A percentile compares a stretch with the other conserved stretches of the same genome.
Conservation (phyloP, 768 basidiomycete species). For the Xerocomellus intermedius region DNA sequence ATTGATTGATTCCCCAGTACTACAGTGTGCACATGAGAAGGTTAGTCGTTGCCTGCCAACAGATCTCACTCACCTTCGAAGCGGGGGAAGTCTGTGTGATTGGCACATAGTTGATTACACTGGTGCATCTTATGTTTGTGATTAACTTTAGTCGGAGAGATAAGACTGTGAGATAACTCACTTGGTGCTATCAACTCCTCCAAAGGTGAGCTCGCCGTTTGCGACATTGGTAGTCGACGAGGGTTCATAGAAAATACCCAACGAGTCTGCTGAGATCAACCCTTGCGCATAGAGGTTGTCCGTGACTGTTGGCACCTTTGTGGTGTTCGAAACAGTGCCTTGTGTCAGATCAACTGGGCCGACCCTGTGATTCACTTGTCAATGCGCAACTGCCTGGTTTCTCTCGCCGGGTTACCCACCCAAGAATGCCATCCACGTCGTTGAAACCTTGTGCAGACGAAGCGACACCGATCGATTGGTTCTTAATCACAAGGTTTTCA, state of each 20-base stretch:
- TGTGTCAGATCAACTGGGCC: constrained; percentile 51
- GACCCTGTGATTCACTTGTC: constrained; percentile 31
- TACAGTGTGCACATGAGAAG: constrained; percentile 4
- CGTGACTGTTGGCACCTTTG: constrained; percentile 52
- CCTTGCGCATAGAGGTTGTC: constrained; percentile 51
- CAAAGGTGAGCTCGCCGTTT: constrained; percentile 59
- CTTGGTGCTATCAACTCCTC: constrained; percentile 49
- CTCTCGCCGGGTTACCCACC: constrained; percentile 27
- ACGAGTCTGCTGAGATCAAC: constrained; percentile 41
- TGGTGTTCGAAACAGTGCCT: constrained; percentile 40
- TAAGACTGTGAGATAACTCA: constrained; percentile 11
- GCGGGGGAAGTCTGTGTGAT: constrained; percentile 49
- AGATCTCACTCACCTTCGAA: constrained; percentile 22
- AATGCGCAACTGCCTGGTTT: background rate
- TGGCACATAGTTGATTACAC: constrained; percentile 37
- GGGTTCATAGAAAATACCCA: constrained; percentile 55
- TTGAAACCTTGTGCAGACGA: constrained; percentile 42
- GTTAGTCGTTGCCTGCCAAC: background rate
- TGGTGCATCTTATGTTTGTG: constrained; percentile 27
- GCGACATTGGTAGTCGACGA: constrained; percentile 35
- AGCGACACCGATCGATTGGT: constrained; percentile 50
- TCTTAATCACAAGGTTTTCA: constrained; percentile 40
- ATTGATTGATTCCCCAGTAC: constrained; percentile 50
- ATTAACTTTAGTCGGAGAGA: background rate
- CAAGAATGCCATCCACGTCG: constrained; percentile 53